Evolutionary conservation across 148 eudicot genomes (phyloP).

Genomic region (Oxyria digyna): DNA sequence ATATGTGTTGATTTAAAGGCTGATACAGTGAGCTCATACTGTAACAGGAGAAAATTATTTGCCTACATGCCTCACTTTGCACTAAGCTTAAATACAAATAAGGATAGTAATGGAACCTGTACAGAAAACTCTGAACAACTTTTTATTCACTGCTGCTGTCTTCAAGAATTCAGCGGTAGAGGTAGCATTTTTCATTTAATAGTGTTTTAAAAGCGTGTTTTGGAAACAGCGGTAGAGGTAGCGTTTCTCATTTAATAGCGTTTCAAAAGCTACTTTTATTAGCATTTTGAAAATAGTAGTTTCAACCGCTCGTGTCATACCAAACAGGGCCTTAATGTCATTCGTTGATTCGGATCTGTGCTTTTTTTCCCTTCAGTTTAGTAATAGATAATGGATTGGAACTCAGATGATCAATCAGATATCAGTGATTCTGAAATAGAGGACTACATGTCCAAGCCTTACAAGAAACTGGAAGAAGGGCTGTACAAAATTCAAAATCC

Average conservation of each 20-base stretch:
- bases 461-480: slow-evolving; percentile 39
- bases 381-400: slow-evolving; percentile 29
- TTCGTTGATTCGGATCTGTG: neutral
- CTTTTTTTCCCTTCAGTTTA: neutral
- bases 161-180: slow-evolving; percentile 84
- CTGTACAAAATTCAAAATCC: slow-evolving; percentile 34
- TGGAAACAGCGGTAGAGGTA: too few species aligned
- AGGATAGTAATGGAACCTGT: slow-evolving; percentile 44
- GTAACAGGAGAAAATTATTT: neutral
- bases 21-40: neutral
- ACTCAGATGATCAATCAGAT: slow-evolving; percentile 40
- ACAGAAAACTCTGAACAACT: slow-evolving; percentile 74
- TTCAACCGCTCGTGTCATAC: too few species aligned
- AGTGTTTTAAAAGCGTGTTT: too few species aligned
- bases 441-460: slow-evolving; percentile 64
- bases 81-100: neutral
- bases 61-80: neutral
- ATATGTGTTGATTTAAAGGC: neutral
- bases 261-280: too few species aligned
- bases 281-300: too few species aligned
- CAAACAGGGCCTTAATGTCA: too few species aligned
- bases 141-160: slow-evolving; percentile 70
- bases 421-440: slow-evolving; percentile 83
- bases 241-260: too few species aligned
- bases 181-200: too few species aligned